phyloP scores from a whole-genome alignment of 2,329 filamentous ascomycete genomes.

The Cladosporium sp. region DNA sequence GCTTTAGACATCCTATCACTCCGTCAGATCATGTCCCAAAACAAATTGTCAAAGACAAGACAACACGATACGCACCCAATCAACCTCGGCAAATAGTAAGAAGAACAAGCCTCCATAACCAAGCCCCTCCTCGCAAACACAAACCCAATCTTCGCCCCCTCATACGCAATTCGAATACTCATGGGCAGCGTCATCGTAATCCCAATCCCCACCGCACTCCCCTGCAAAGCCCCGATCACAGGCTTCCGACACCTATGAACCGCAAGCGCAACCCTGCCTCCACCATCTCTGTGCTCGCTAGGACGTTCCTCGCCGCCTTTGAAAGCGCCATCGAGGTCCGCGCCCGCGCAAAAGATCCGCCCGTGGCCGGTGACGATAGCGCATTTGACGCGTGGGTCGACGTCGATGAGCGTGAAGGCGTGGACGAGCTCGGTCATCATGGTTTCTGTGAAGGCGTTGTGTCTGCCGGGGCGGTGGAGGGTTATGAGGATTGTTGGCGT shows the following conservation, averaged over 20 bases:
- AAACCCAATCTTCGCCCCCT: slow-evolving; percentile 64
- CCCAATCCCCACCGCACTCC: slow-evolving; percentile 54
- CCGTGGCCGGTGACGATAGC: slow-evolving; percentile 50
- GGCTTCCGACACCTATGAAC: slow-evolving; percentile 56
- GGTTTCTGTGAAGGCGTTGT: slow-evolving; percentile 65
- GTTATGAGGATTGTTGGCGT: slow-evolving; percentile 61
- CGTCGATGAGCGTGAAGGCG: slow-evolving; percentile 50
- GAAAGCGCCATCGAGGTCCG: slow-evolving; percentile 53
- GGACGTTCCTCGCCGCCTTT: slow-evolving; percentile 37
- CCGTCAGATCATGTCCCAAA: not conserved
- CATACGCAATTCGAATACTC: slow-evolving; percentile 51
- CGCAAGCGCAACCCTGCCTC: slow-evolving; percentile 47
- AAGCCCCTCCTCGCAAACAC: slow-evolving; percentile 68
- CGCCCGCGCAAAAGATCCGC: slow-evolving; percentile 53
- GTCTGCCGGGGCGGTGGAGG: slow-evolving; percentile 59
- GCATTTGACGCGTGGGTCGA: slow-evolving; percentile 52
- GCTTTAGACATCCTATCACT: slow-evolving; percentile 48
- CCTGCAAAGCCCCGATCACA: slow-evolving; percentile 53
- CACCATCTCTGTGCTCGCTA: slow-evolving; percentile 51
- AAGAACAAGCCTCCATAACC: slow-evolving; percentile 67
- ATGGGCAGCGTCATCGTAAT: slow-evolving; percentile 58
- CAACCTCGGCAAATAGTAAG: slow-evolving; percentile 67
- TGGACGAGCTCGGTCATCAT: slow-evolving; percentile 60
- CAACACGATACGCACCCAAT: slow-evolving; percentile 47
- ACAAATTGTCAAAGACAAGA: not conserved